phyloP scores from a whole-genome alignment of 2,329 filamentous ascomycete species.

The Colletotrichum cordylinicola region DNA sequence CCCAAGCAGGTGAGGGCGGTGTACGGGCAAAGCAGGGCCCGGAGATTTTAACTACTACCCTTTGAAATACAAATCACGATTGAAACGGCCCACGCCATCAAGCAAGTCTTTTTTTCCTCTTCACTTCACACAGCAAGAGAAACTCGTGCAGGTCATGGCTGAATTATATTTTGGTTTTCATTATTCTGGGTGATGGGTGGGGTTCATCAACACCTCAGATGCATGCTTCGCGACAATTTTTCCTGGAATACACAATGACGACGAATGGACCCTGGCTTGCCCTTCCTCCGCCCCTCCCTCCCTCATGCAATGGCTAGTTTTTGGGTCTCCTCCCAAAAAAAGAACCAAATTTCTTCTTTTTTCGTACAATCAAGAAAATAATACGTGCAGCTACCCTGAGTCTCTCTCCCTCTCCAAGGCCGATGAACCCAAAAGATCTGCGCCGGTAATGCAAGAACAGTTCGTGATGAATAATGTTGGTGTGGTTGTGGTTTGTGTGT shows the following conservation, averaged over 20 bases:
- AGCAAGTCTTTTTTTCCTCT: background rate
- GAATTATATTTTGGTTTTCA: background rate
- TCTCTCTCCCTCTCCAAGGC: background rate
- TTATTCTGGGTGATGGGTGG: conserved; percentile 4
- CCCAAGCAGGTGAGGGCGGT: background rate
- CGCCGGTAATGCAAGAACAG: conserved; percentile 10
- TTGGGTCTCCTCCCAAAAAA: background rate
- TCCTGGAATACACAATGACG: background rate
- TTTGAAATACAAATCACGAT: conserved; percentile 10
- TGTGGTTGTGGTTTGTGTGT: background rate
- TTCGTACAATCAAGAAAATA: background rate
- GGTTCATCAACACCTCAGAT: background rate
- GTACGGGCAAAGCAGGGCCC: conserved; percentile 5
- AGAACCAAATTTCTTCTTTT: background rate
- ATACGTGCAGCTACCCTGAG: background rate
- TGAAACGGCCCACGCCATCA: background rate
- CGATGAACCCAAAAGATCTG: conserved; percentile 7
- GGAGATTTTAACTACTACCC: background rate
- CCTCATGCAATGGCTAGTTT: background rate
- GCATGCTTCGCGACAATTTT: conserved; percentile 6
- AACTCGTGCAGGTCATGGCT: background rate
- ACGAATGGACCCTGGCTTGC: background rate
- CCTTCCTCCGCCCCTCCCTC: background rate
- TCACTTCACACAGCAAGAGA: background rate
- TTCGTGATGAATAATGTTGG: conserved; percentile 11